phyloP scores from a whole-genome alignment of 768 basidiomycete species.

The Suillus subalutaceus region DNA sequence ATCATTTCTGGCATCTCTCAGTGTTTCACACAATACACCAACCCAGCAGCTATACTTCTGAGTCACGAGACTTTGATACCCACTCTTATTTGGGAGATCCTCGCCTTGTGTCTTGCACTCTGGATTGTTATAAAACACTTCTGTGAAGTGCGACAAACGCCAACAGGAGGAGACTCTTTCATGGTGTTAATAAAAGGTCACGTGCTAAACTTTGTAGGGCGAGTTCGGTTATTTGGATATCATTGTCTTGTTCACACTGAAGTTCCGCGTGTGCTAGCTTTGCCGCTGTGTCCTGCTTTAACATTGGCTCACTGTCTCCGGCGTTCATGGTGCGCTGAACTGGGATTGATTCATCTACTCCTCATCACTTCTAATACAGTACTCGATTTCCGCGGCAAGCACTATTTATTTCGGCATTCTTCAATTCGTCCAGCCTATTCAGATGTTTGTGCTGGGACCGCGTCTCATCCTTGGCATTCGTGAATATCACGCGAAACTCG shows the following conservation, averaged over 20 bases:
- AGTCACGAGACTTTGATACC: background rate
- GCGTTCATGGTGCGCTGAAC: background rate
- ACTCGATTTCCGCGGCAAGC: background rate
- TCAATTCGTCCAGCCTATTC: background rate
- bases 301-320: background rate
- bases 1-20: background rate
- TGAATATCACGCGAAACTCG: background rate
- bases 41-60: background rate
- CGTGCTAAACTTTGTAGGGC: background rate
- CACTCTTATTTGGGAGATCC: background rate
- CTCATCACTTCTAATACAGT: background rate
- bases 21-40: background rate
- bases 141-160: background rate
- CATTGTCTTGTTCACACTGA: background rate
- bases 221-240: background rate
- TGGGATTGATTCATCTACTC: background rate
- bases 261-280: background rate
- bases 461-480: background rate
- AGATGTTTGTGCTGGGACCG: background rate
- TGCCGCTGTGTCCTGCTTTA: background rate
- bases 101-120: background rate
- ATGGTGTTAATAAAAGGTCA: background rate
- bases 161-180: background rate
- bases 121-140: background rate
- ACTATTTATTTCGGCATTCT: background rate